A percentile compares a stretch with the other conserved stretches of the same genome.
Evolutionary conservation across 2,329 filamentous ascomycete species (phyloP).

Genomic region (Dendrostoma leiphaemia): DNA sequence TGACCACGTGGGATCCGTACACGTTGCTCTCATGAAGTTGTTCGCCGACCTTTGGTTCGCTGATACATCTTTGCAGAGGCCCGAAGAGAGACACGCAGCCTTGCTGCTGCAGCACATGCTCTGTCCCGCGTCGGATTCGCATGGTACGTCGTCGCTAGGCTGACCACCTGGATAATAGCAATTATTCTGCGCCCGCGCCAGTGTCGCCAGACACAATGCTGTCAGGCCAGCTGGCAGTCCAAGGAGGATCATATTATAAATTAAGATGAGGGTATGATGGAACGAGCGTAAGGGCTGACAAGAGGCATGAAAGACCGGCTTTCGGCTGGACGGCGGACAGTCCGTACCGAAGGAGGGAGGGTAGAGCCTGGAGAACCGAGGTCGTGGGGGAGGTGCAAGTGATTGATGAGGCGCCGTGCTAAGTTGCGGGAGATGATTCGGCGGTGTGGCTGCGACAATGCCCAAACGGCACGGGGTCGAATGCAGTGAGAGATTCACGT

Average conservation of each 20-base stretch:
- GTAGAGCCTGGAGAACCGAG: background rate
- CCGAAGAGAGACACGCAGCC: constrained; percentile 9
- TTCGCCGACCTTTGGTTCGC: background rate
- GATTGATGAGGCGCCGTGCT: background rate
- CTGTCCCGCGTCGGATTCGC: background rate
- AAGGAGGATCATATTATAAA: constrained; percentile 4
- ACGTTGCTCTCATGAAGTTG: constrained; percentile 8
- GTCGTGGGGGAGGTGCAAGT: background rate
- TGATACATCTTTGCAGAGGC: constrained; percentile 3
- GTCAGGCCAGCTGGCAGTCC: constrained; percentile 6
- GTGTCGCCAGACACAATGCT: constrained; percentile 3
- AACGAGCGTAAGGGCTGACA: constrained; percentile 3
- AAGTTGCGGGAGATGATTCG: background rate
- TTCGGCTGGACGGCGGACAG: constrained; percentile 2
- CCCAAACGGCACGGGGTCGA: constrained; percentile 4
- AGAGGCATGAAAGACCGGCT: constrained; percentile 14
- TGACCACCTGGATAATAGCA: constrained; percentile 4
- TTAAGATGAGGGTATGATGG: background rate
- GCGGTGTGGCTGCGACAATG: constrained; percentile 6
- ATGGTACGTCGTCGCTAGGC: constrained; percentile 9
- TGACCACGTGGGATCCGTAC: constrained; percentile 5
- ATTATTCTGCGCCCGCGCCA: background rate
- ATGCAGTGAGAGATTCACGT: background rate
- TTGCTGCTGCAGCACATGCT: constrained; percentile 10
- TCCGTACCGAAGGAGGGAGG: background rate